Conservation (phyloP, 73 alveolate species). For the Paramecium sonneborni region DNA sequence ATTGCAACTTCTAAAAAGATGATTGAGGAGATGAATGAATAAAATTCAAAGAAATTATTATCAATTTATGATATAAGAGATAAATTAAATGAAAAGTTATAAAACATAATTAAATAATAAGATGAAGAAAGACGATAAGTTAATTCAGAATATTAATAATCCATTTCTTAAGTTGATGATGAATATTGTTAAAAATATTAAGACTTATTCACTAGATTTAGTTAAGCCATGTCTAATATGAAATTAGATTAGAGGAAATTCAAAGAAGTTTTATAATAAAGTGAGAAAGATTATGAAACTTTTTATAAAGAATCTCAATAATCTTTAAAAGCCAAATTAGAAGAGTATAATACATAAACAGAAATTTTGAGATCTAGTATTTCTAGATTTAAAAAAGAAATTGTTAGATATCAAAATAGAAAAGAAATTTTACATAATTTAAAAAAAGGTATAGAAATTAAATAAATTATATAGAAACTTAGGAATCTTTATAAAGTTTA, state of each 20-base stretch:
- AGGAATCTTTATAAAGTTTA: not conserved
- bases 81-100: slow-evolving; percentile 29
- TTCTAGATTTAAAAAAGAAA: slow-evolving; percentile 36
- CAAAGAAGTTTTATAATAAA: slow-evolving; percentile 36
- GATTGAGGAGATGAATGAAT: slow-evolving; percentile 23
- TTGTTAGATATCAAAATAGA: not conserved
- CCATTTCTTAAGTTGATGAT: slow-evolving; percentile 53
- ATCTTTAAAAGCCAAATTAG: not conserved
- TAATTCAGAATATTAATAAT: not conserved
- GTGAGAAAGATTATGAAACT: slow-evolving; percentile 57
- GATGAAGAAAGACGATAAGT: not conserved
- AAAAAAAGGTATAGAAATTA: not conserved
- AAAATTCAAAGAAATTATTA: slow-evolving; percentile 35
- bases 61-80: slow-evolving; percentile 41
- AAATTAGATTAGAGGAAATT: slow-evolving; percentile 56
- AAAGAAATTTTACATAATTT: not conserved
- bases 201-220: slow-evolving; percentile 52
- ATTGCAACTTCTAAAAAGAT: not conserved
- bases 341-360: slow-evolving; percentile 17
- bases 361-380: slow-evolving; percentile 32
- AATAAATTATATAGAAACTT: not conserved
- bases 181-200: slow-evolving; percentile 54
- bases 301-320: slow-evolving; percentile 29
- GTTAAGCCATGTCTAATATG: slow-evolving; percentile 55
- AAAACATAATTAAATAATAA: not conserved